Conservation (phyloP, 345 rosid species). For the Hevea brasiliensis region DNA sequence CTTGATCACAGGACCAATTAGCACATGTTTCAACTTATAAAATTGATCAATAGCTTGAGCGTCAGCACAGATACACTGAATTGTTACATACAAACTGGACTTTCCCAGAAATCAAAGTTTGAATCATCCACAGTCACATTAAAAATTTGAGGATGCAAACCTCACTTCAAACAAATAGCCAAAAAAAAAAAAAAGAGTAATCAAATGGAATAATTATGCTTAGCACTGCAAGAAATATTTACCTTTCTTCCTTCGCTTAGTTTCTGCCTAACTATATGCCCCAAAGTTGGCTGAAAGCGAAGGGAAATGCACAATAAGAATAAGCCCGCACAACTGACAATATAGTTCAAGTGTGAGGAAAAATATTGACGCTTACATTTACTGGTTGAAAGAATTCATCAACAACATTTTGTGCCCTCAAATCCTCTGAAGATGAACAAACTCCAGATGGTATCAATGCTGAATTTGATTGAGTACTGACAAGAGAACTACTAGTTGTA, state of each 20-base stretch:
- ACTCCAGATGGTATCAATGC: slow-evolving; percentile 39
- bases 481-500: slow-evolving; percentile 45
- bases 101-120: background rate
- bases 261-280: slow-evolving; percentile 81
- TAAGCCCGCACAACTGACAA: background rate
- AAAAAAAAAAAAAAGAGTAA: background rate
- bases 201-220: background rate
- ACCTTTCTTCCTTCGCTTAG: slow-evolving; percentile 95
- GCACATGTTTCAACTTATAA: background rate
- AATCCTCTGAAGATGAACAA: slow-evolving; percentile 58
- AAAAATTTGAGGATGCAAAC: background rate
- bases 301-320: background rate
- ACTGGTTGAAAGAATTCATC: slow-evolving; percentile 84
- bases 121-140: background rate
- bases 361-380: slow-evolving; percentile 42
- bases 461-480: slow-evolving; percentile 45
- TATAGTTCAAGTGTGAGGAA: background rate
- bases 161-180: background rate
- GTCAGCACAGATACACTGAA: background rate
- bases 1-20: background rate
- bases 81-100: background rate
- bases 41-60: background rate
- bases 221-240: slow-evolving; percentile 6
- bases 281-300: slow-evolving; percentile 66
- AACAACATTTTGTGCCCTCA: slow-evolving; percentile 59